Conservation (phyloP, 2,329 filamentous ascomycete genomes). For the Ceratocystis albifundus region DNA sequence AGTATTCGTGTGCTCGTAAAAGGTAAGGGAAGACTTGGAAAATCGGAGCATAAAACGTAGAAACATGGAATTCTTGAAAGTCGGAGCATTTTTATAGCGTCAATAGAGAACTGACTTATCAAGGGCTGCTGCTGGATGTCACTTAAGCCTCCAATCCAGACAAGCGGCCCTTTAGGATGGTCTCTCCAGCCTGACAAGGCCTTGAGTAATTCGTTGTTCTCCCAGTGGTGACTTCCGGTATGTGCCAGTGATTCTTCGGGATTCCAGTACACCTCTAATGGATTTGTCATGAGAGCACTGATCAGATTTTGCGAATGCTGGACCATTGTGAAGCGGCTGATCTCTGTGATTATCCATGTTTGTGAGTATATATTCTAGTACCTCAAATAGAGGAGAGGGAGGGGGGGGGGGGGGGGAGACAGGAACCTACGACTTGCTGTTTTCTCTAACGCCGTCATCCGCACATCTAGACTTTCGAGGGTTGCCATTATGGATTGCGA, state of each 20-base stretch:
- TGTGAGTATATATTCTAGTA: neutral
- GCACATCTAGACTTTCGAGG: slow-evolving; percentile 17
- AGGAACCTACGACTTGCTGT: slow-evolving; percentile 9
- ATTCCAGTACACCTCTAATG: slow-evolving; percentile 28
- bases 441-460: slow-evolving; percentile 16
- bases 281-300: slow-evolving; percentile 12
- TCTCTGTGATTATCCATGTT: neutral
- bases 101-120: slow-evolving; percentile 21
- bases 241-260: slow-evolving; percentile 22
- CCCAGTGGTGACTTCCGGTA: slow-evolving; percentile 16
- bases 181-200: slow-evolving; percentile 18
- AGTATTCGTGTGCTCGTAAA: slow-evolving; percentile 19
- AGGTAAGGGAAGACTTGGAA: slow-evolving; percentile 11
- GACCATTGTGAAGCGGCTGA: slow-evolving; percentile 22
- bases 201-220: slow-evolving; percentile 21
- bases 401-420: neutral
- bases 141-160: slow-evolving; percentile 20
- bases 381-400: too few species aligned
- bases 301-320: slow-evolving; percentile 16
- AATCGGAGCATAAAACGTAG: slow-evolving; percentile 18
- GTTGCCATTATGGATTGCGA: slow-evolving; percentile 29
- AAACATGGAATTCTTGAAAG: slow-evolving; percentile 17
- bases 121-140: slow-evolving; percentile 13
- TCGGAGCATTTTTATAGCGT: slow-evolving; percentile 17
- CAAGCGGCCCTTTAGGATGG: slow-evolving; percentile 6